Evolutionary conservation across 2,329 filamentous ascomycete genomes (phyloP).

Genomic region (Sporothrix sp.): DNA sequence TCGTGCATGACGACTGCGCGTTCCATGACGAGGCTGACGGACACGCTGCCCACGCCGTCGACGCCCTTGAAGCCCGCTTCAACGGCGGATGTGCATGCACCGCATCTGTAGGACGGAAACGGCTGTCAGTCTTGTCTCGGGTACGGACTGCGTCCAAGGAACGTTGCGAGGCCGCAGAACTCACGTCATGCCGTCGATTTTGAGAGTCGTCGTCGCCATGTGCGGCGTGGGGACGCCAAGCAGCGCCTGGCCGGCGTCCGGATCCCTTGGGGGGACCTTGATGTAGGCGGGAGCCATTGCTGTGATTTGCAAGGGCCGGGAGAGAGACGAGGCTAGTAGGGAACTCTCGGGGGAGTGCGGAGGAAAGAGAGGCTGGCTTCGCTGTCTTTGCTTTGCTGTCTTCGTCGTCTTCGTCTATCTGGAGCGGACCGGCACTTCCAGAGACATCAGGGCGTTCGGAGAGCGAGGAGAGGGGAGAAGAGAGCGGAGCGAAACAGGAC

Average conservation of each 20-base stretch:
- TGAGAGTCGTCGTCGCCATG: conserved; percentile 84
- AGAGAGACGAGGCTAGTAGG: background rate
- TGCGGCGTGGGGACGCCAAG: conserved; percentile 40
- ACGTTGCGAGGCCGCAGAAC: conserved; percentile 22
- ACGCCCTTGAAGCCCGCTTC: conserved; percentile 82
- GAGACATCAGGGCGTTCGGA: conserved; percentile 7
- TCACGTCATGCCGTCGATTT: conserved; percentile 79
- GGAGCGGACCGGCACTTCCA: conserved; percentile 7
- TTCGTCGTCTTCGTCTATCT: background rate
- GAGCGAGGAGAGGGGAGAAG: background rate
- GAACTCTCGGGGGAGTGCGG: background rate
- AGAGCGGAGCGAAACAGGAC: background rate
- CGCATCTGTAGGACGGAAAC: conserved; percentile 47
- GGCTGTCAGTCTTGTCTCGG: background rate
- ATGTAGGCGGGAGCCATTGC: conserved; percentile 44
- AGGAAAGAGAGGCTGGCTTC: background rate
- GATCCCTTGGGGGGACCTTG: conserved; percentile 35
- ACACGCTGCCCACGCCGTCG: conserved; percentile 73
- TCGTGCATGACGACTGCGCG: conserved; percentile 92
- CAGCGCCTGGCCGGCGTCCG: conserved; percentile 22
- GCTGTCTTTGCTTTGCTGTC: no score
- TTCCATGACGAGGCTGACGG: conserved; percentile 90
- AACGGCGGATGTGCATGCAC: conserved; percentile 90
- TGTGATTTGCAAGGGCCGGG: background rate
- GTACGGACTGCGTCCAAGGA: background rate